These are phyloP conservation scores for Metschnikowia similis DNA, from an alignment of 805 yeast species.

Conservation along the genomic window DNA sequence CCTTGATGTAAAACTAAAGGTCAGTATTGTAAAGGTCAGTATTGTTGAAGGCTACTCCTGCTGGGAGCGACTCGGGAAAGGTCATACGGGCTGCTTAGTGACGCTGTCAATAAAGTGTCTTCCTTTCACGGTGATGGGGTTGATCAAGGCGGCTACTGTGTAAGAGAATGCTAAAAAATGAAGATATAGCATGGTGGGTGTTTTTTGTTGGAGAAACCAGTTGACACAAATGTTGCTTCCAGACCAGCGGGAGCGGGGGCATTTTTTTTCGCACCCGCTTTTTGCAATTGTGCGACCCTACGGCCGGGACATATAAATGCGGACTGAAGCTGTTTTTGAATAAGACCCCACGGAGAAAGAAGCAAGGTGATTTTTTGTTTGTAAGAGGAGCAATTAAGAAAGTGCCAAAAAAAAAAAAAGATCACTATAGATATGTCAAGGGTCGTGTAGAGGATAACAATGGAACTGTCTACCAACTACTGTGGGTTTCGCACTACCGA, in stretches of 20 bases:
- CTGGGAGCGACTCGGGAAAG: background rate
- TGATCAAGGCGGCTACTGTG: constrained; percentile 5
- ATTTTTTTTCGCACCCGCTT: background rate
- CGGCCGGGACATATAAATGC: background rate
- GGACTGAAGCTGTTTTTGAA: too few species aligned
- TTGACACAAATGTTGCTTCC: background rate
- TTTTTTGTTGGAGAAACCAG: background rate
- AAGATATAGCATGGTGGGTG: background rate
- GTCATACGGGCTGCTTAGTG: constrained; percentile 65
- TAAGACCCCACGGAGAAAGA: too few species aligned
- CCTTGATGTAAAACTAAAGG: constrained; percentile 65
- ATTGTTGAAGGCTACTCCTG: background rate
- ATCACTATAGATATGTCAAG: too few species aligned
- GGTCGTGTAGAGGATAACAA: too few species aligned
- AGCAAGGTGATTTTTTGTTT: too few species aligned
- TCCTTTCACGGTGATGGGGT: constrained; percentile 68
- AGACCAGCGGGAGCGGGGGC: too few species aligned
- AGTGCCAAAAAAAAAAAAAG: too few species aligned
- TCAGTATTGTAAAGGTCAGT: constrained; percentile 15
- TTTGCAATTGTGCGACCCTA: background rate
- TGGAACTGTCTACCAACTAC: too few species aligned
- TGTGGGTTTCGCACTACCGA: too few species aligned
- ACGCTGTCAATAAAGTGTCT: constrained; percentile 72
- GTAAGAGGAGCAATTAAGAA: too few species aligned
- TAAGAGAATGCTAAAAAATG: background rate